A percentile compares a stretch with the other conserved stretches of the same genome.
Conservation (phyloP, 140 eudicot species). For the Bidens hawaiensis region DNA sequence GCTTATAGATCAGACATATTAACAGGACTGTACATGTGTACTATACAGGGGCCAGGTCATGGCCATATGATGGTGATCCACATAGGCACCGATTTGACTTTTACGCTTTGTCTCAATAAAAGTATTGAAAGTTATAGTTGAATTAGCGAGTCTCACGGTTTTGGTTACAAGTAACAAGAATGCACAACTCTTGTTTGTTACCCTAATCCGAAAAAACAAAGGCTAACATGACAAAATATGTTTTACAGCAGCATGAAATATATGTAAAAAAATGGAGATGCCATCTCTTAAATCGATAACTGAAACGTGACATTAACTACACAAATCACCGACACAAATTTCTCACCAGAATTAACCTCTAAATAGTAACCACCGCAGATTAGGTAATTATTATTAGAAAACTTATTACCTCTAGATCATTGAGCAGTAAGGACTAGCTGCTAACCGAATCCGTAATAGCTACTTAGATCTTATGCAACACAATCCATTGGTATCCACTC, state of each 20-base stretch:
- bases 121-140: too few species aligned
- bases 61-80: too few species aligned
- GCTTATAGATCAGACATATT: too few species aligned
- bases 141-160: background rate
- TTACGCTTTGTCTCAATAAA: too few species aligned
- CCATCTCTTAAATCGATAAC: conserved; percentile 5
- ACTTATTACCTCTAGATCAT: conserved; percentile 10
- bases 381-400: background rate
- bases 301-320: background rate
- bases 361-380: background rate
- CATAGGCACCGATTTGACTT: too few species aligned
- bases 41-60: too few species aligned
- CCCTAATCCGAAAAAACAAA: too few species aligned
- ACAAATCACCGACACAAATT: background rate
- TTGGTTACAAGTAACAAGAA: background rate
- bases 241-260: background rate
- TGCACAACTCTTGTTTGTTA: too few species aligned
- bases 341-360: conserved; percentile 1
- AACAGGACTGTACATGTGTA: too few species aligned
- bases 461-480: too few species aligned
- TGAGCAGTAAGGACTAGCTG: too few species aligned
- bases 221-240: conserved; percentile 1
- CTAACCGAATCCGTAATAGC: too few species aligned
- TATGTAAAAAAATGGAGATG: background rate
- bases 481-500: background rate